Percentiles rank a stretch among this genome's conserved stretches.
phyloP scores from a whole-genome alignment of 208 protist genomes.

The Leishmania gerbilli region DNA sequence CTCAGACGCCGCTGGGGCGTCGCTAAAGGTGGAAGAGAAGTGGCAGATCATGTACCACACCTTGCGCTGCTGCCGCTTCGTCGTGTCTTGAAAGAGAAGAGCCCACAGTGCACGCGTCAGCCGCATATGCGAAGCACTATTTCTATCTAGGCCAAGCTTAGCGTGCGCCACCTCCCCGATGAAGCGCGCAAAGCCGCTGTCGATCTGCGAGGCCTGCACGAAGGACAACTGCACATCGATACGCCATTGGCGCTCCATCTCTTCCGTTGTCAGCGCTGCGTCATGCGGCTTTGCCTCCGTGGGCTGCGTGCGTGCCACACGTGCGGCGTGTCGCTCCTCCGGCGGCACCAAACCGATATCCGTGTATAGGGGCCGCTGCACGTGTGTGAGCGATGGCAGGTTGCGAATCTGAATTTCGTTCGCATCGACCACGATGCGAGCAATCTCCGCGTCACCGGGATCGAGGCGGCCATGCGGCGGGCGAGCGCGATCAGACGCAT shows the following conservation, averaged over 20 bases:
- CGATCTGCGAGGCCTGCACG: conserved; percentile 47
- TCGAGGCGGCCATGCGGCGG: conserved; percentile 34
- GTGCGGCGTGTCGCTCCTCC: conserved; percentile 77
- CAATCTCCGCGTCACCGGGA: conserved; percentile 59
- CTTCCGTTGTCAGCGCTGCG: conserved; percentile 22
- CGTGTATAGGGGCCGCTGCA: conserved; percentile 85
- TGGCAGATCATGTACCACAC: conserved; percentile 69
- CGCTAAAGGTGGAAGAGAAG: conserved; percentile 71
- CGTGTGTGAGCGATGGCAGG: conserved; percentile 67
- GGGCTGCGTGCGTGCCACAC: conserved; percentile 64
- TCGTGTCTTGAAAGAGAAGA: conserved; percentile 42
- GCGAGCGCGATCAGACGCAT: conserved; percentile 25
- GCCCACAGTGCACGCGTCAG: conserved; percentile 60
- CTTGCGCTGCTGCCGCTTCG: conserved; percentile 51
- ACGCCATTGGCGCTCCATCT: conserved; percentile 42
- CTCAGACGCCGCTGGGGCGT: conserved; percentile 2
- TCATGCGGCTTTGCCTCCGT: conserved; percentile 26
- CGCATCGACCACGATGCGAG: conserved; percentile 71
- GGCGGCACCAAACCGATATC: conserved; percentile 77
- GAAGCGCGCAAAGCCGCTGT: conserved; percentile 54
- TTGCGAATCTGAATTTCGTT: conserved; percentile 59
- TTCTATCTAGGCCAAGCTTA: conserved; percentile 69
- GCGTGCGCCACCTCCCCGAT: conserved; percentile 49
- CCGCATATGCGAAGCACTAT: conserved; percentile 29
- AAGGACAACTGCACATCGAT: conserved; percentile 66